Conservation (phyloP, 768 basidiomycete species). For the Gymnopilus dilepis region DNA sequence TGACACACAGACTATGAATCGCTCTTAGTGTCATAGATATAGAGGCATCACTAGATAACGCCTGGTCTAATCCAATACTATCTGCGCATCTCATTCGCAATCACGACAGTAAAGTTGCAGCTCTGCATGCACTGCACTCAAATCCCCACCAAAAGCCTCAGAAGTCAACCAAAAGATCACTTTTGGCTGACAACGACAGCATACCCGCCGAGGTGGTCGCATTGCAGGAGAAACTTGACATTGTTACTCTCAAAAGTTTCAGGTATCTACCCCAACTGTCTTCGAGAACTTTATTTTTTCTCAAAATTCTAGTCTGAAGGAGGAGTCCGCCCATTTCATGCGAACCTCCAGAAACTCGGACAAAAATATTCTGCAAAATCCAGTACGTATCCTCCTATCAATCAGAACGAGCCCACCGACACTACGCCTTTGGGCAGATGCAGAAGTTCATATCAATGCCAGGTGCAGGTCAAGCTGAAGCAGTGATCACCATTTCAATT, state of each 20-base stretch:
- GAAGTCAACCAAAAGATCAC: conserved; percentile 38
- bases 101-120: conserved; percentile 52
- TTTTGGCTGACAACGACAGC: conserved; percentile 42
- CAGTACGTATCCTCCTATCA: conserved; percentile 37
- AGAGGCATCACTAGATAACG: conserved; percentile 44
- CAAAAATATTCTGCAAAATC: conserved; percentile 56
- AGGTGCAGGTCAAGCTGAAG: conserved; percentile 36
- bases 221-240: conserved; percentile 58
- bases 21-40: conserved; percentile 57
- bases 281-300: neutral
- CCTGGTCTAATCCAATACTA: conserved; percentile 60
- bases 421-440: conserved; percentile 30
- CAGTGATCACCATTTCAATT: conserved; percentile 62
- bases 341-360: conserved; percentile 70
- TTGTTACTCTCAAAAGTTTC: conserved; percentile 61
- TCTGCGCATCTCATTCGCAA: conserved; percentile 59
- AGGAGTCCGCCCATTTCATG: conserved; percentile 64
- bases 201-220: conserved; percentile 50
- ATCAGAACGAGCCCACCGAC: neutral
- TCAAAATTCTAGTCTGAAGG: conserved; percentile 44
- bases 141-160: conserved; percentile 32
- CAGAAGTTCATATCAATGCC: conserved; percentile 26
- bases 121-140: conserved; percentile 28
- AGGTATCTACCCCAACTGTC: conserved; percentile 41
- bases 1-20: neutral